Conservation (phyloP, 202 grass and related monocot genomes). For the Eragrostis tef region DNA sequence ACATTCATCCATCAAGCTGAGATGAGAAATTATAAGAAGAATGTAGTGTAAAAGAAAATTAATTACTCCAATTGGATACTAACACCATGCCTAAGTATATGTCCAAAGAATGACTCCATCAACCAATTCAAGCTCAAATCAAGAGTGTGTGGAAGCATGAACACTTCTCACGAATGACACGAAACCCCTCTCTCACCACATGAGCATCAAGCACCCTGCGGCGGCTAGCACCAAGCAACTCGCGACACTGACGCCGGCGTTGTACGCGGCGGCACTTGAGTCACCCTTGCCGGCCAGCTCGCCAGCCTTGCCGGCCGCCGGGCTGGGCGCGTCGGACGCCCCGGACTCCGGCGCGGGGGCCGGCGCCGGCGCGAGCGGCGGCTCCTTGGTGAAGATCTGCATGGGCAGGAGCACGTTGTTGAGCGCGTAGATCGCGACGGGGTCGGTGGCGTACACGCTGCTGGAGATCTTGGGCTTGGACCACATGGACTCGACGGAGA, state of each 20-base stretch:
- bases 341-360: conserved; percentile 68
- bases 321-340: conserved; percentile 60
- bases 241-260: conserved; percentile 17
- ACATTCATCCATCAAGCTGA: conserved; percentile 33
- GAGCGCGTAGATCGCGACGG: conserved; percentile 74
- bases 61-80: conserved; percentile 44
- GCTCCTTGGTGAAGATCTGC: conserved; percentile 84
- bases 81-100: conserved; percentile 49
- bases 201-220: conserved; percentile 51
- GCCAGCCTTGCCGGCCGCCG: conserved; percentile 36
- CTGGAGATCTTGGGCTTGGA: conserved; percentile 73
- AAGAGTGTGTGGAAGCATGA: conserved; percentile 26
- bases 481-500: conserved; percentile 73
- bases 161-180: conserved; percentile 38
- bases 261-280: conserved; percentile 41
- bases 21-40: conserved; percentile 38
- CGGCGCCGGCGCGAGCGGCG: conserved; percentile 63
- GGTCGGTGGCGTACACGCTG: conserved; percentile 80
- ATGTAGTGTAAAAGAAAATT: conserved; percentile 34
- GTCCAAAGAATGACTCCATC: conserved; percentile 61
- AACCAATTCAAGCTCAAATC: conserved; percentile 50
- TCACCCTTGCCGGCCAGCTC: conserved; percentile 37
- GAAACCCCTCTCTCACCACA: conserved; percentile 53
- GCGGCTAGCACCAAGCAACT: conserved; percentile 50
- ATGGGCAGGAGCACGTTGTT: conserved; percentile 80